These are phyloP conservation scores for Diaporthe humulicola DNA, from an alignment of 2,329 filamentous ascomycete species.

Conservation along the genomic window DNA sequence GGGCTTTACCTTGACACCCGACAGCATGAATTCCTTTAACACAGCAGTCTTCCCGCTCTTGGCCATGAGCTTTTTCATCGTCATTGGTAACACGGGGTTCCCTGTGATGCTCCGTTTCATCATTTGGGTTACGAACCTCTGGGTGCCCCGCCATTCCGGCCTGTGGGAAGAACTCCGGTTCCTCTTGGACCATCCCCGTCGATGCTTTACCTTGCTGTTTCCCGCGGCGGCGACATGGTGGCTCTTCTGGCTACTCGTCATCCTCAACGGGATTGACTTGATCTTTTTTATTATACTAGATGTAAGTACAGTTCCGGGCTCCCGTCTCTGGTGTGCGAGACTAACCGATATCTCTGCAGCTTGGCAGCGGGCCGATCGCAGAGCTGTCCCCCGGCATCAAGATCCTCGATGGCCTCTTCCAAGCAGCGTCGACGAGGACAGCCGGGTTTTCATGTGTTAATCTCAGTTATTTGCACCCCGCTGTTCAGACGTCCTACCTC, in stretches of 20 bases:
- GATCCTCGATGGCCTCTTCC: conserved; percentile 89
- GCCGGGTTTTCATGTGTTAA: conserved; percentile 90
- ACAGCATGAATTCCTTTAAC: conserved; percentile 94
- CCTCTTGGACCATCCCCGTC: conserved; percentile 91
- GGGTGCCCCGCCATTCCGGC: conserved; percentile 74
- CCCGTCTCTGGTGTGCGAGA: conserved; percentile 28
- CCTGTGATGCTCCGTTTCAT: conserved; percentile 94
- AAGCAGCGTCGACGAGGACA: conserved; percentile 89
- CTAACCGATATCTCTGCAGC: conserved; percentile 57
- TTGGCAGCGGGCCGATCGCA: conserved; percentile 79
- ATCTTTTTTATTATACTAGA: conserved; percentile 95
- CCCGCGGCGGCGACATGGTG: conserved; percentile 94
- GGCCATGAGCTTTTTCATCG: conserved; percentile 85
- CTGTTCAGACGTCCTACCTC: conserved; percentile 92
- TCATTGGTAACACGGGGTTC: conserved; percentile 96
- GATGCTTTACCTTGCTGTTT: conserved; percentile 96
- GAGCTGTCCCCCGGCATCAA: conserved; percentile 78
- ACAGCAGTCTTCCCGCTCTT: conserved; percentile 81
- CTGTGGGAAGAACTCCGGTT: conserved; percentile 93
- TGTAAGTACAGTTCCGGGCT: conserved; percentile 62
- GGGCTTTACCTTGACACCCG: conserved; percentile 91
- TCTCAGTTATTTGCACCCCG: conserved; percentile 84
- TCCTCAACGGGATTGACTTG: conserved; percentile 87
- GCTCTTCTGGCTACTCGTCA: conserved; percentile 87
- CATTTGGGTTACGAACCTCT: conserved; percentile 84